phyloP scores from a whole-genome alignment of 179 eudicot species.

The Beta corolliflora region DNA sequence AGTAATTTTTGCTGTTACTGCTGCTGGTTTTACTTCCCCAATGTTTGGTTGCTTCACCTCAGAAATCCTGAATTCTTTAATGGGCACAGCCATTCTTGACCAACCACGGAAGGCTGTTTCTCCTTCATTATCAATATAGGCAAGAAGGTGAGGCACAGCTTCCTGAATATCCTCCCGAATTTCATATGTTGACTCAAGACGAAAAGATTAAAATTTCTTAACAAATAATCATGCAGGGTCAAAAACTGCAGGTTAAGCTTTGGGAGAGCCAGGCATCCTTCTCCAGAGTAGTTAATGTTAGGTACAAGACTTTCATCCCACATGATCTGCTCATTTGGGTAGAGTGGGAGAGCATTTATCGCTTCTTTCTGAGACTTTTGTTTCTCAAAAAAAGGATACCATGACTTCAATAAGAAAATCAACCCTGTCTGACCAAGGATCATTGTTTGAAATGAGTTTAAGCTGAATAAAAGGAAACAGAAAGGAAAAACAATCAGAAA shows the following conservation, averaged over 20 bases:
- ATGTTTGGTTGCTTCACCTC: conserved; percentile 97
- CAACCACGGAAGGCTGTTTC: conserved; percentile 98
- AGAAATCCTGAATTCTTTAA: conserved; percentile 69
- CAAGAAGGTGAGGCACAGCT: conserved; percentile 95
- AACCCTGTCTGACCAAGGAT: conserved; percentile 94
- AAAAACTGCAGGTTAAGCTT: conserved; percentile 91
- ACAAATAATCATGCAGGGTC: conserved; percentile 92
- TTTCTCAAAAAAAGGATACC: conserved; percentile 90
- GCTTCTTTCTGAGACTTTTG: conserved; percentile 95
- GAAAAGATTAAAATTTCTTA: conserved; percentile 96
- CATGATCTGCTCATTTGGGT: conserved; percentile 97
- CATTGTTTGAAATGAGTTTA: conserved; percentile 80
- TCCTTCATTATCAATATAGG: conserved; percentile 83
- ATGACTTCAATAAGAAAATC: conserved; percentile 95
- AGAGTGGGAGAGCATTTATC: conserved; percentile 94
- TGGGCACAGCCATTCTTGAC: conserved; percentile 99
- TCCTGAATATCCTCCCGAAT: conserved; percentile 98
- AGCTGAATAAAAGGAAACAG: conserved; percentile 51
- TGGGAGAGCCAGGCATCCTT: conserved; percentile 97
- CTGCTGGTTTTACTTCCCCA: conserved; percentile 95
- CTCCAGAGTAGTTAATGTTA: conserved; percentile 97
- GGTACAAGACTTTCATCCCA: conserved; percentile 99
- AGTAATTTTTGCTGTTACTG: conserved; percentile 80
- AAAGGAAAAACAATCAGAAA: conserved; percentile 21
- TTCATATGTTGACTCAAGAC: conserved; percentile 97